Evolutionary conservation across 768 basidiomycete genomes (phyloP).

Genomic region (Terana coerulea): DNA sequence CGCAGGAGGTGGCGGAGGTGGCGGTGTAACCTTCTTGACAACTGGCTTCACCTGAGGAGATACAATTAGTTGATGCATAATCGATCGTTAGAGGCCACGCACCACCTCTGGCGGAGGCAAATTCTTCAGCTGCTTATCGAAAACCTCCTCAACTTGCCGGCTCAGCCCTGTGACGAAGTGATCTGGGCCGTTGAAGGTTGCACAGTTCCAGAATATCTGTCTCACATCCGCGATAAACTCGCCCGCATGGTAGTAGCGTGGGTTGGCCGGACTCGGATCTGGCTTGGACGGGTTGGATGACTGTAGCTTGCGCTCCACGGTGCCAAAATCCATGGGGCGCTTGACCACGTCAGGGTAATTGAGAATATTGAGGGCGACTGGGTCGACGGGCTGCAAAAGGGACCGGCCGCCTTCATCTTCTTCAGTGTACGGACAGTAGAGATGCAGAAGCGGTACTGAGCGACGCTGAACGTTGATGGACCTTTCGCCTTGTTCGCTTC

Average conservation of each 20-base stretch:
- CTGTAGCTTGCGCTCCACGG: constrained; percentile 82
- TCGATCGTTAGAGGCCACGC: constrained; percentile 23
- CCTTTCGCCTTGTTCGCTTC: constrained; percentile 20
- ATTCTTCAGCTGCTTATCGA: constrained; percentile 85
- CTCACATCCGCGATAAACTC: constrained; percentile 86
- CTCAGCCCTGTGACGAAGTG: constrained; percentile 79
- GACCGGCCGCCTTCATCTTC: constrained; percentile 76
- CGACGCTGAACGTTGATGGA: constrained; percentile 50
- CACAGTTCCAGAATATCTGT: constrained; percentile 83
- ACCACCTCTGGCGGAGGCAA: constrained; percentile 79
- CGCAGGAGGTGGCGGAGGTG: constrained; percentile 39
- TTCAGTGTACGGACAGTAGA: constrained; percentile 79
- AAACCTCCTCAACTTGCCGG: constrained; percentile 75
- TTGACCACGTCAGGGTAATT: constrained; percentile 87
- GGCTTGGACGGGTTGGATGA: constrained; percentile 79
- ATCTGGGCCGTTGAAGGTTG: constrained; percentile 91
- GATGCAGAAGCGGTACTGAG: constrained; percentile 77
- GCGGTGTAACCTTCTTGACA: constrained; percentile 40
- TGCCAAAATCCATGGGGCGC: constrained; percentile 91
- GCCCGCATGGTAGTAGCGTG: constrained; percentile 72
- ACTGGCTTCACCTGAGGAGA: constrained; percentile 35
- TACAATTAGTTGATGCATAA: not conserved
- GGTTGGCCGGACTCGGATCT: constrained; percentile 63
- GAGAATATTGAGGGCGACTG: constrained; percentile 76
- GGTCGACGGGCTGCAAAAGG: constrained; percentile 90